Evolutionary conservation across 345 rosid species (phyloP).

Genomic region (Streptanthus diversifolius): DNA sequence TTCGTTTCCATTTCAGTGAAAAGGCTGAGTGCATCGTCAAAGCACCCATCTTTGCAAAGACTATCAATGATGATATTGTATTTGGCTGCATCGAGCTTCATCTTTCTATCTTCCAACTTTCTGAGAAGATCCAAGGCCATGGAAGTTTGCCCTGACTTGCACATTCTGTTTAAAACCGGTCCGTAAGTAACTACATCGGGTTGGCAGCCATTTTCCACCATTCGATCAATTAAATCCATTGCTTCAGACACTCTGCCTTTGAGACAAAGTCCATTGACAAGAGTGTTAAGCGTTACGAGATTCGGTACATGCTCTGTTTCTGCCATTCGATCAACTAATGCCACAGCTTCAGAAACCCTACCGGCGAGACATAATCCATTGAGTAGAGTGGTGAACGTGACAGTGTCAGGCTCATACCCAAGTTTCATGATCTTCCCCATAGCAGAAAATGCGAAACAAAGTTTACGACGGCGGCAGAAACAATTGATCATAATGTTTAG

Average conservation of each 20-base stretch:
- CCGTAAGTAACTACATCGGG: not conserved
- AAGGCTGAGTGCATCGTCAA: not conserved
- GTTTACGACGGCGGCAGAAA: not conserved
- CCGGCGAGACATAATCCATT: not conserved
- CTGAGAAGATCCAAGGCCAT: not conserved
- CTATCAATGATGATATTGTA: constrained; percentile 25
- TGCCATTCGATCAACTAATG: not conserved
- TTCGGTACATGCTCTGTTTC: not conserved
- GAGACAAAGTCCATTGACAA: not conserved
- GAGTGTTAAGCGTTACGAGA: not conserved
- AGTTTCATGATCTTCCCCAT: not conserved
- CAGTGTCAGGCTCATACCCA: not conserved
- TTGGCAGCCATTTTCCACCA: not conserved
- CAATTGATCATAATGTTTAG: not conserved
- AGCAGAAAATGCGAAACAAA: not conserved
- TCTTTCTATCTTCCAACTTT: constrained; percentile 7
- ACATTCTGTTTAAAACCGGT: not conserved
- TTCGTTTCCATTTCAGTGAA: constrained; percentile 12
- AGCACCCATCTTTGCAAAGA: not conserved
- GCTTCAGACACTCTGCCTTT: not conserved
- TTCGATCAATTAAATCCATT: not conserved
- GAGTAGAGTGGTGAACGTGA: not conserved
- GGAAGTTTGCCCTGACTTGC: not conserved
- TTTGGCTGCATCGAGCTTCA: not conserved
- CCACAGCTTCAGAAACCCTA: not conserved